Evolutionary conservation across 2,329 filamentous ascomycete species (phyloP), one percentile per base, ranked within the genome.

Genomic region (Harringtonia lauricola): DNA sequence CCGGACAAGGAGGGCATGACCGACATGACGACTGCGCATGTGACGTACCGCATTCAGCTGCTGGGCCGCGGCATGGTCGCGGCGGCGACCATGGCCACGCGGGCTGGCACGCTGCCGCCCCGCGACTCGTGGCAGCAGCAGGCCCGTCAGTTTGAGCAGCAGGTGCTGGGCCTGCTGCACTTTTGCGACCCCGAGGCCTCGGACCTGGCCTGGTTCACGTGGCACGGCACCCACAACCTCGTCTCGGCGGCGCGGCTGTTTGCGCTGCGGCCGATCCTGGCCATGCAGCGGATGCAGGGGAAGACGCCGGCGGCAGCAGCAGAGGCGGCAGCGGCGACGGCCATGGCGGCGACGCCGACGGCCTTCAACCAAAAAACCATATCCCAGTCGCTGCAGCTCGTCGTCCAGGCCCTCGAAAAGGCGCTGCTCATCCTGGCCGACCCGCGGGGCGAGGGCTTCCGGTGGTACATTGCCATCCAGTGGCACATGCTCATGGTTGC

Each of bases 171-270:
- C 9, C 21, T 42, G 22, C 33, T 42, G 18, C 22, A 29, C 24
- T 42, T 29, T 33, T 58, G 57, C 36, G 55, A 60, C 35, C 57
- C 57, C 3, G 52, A 57, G 9, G 40, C 54, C 17, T 55, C 49
- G 18, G 15, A 43, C 4, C 57, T 55, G 38, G 55, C 57, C 5
- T 59, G 58, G 58, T 56, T 57, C 31, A 50, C 52, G 8, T 57
- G 52, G 35, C 54, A 59, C 41, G 48, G 49, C 19, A 47, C 55
- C 1, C 56, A 56, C 8, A 52, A 47, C 14, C 42, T 47, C n/a
- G 34, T 36, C 14, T 36, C 15, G 15, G 22, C 33, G 1, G 33
- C 40, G 12, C 31, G 33, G 1, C 22, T 42, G 2, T 21, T 36
- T 21, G 34, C 31, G 2, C n/a, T 36, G 22, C 40, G 33, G 22